phyloP scores from a whole-genome alignment of 495 filamentous ascomycete species.

The Halenospora varia region DNA sequence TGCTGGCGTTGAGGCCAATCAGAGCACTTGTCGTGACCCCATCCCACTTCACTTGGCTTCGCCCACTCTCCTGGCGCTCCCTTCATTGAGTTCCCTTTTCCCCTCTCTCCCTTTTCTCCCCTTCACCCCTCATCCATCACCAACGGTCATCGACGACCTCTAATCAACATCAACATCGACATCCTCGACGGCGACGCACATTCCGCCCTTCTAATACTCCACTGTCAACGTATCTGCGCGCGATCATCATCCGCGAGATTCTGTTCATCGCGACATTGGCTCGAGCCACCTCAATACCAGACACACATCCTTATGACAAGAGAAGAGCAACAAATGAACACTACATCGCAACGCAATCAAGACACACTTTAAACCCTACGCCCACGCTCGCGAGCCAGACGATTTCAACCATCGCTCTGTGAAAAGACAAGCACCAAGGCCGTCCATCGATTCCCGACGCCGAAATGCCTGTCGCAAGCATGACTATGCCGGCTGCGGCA shows the following conservation, averaged over 20 bases:
- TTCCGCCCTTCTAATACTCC: constrained; percentile 34
- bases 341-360: constrained; percentile 42
- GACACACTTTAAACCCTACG: constrained; percentile 58
- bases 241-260: constrained; percentile 40
- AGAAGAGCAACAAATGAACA: constrained; percentile 55
- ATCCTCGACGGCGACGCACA: constrained; percentile 35
- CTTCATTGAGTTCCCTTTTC: constrained; percentile 32
- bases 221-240: constrained; percentile 31
- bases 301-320: constrained; percentile 43
- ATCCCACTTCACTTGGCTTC: constrained; percentile 28
- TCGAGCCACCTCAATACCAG: constrained; percentile 27
- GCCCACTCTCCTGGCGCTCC: constrained; percentile 32
- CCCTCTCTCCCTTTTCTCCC: constrained; percentile 35
- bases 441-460: constrained; percentile 29
- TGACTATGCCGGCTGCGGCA: constrained; percentile 52
- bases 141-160: constrained; percentile 17
- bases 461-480: constrained; percentile 60
- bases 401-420: constrained; percentile 36
- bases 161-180: constrained; percentile 15
- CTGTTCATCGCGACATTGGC: constrained; percentile 35
- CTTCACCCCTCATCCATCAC: constrained; percentile 27
- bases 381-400: constrained; percentile 31
- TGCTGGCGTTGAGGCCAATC: too few species aligned
- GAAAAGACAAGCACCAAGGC: constrained; percentile 14
- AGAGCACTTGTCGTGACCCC: too few species aligned